These are phyloP conservation scores for Thermothelomyces thermophilus DNA, from an alignment of 2,329 filamentous ascomycete genomes.

Conservation along the genomic window DNA sequence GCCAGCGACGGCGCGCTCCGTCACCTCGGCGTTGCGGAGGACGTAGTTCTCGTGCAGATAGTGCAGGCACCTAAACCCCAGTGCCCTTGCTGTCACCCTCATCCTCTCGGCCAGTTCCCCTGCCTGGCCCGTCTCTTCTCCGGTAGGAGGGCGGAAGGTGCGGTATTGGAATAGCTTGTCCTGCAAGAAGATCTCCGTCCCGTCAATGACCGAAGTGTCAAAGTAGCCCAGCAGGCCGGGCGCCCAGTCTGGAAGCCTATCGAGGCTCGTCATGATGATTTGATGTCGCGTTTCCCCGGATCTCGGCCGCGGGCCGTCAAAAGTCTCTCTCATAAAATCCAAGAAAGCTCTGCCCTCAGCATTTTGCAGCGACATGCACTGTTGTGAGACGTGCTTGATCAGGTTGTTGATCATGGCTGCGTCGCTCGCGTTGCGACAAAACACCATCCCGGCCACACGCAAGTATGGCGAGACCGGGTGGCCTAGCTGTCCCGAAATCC, in stretches of 20 bases:
- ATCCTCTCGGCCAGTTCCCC: conserved; percentile 28
- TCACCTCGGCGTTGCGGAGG: conserved; percentile 35
- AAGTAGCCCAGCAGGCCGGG: conserved; percentile 44
- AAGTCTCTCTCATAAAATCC: conserved; percentile 36
- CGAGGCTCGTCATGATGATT: conserved; percentile 28
- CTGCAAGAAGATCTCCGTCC: conserved; percentile 39
- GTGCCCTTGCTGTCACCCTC: conserved; percentile 31
- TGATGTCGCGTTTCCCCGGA: conserved; percentile 26
- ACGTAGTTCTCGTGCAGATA: conserved; percentile 44
- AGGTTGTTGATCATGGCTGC: conserved; percentile 33
- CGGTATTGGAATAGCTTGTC: conserved; percentile 38
- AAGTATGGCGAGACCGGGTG: conserved; percentile 49
- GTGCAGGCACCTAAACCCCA: conserved; percentile 41
- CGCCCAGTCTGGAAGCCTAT: conserved; percentile 41
- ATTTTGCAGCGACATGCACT: conserved; percentile 40
- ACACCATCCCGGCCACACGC: conserved; percentile 44
- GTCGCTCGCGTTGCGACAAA: conserved; percentile 40
- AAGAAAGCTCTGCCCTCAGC: conserved; percentile 45
- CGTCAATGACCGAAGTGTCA: conserved; percentile 36
- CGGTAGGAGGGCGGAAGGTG: conserved; percentile 18
- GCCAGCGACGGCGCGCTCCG: conserved; percentile 35
- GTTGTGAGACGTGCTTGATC: conserved; percentile 37
- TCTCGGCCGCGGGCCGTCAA: conserved; percentile 29
- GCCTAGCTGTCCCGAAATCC: conserved; percentile 46
- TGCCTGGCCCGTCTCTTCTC: conserved; percentile 28